Evolutionary conservation across 345 rosid species (phyloP).

Genomic region (Gossypium mustelinum): DNA sequence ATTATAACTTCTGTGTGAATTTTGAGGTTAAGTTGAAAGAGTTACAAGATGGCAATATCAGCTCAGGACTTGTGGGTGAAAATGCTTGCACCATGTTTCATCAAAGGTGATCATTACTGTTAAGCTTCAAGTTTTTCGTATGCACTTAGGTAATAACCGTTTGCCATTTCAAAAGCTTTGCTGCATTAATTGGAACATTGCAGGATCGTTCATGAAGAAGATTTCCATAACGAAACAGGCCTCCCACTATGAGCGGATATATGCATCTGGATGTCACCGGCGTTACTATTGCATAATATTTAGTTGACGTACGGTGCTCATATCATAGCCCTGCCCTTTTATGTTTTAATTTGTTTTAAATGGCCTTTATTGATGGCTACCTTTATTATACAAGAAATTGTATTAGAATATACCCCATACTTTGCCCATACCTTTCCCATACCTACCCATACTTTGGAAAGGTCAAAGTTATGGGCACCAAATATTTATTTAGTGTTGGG

Average conservation of each 20-base stretch:
- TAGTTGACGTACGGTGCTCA: background rate
- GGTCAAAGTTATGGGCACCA: no score
- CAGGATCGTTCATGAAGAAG: constrained; percentile 22
- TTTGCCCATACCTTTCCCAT: no score
- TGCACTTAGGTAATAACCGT: background rate
- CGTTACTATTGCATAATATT: background rate
- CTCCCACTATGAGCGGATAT: background rate
- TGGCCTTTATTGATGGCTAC: background rate
- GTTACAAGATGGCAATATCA: constrained; percentile 19
- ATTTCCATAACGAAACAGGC: background rate
- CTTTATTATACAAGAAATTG: no score
- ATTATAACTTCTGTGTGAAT: background rate
- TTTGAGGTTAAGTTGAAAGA: constrained; percentile 29
- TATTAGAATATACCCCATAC: no score
- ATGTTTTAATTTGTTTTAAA: background rate
- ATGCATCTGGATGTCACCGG: background rate
- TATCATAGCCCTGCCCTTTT: background rate
- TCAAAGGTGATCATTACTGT: constrained; percentile 22
- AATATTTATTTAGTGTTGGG: no score
- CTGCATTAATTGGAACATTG: background rate
- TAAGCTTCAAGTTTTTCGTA: no score
- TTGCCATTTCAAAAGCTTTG: background rate
- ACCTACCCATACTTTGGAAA: no score
- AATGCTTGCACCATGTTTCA: constrained; percentile 15
- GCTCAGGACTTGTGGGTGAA: constrained; percentile 20